Base-by-base conservation (phyloP, 228 moss, liverwort and hornwort species). In the Sphagnum fallax region DNA sequence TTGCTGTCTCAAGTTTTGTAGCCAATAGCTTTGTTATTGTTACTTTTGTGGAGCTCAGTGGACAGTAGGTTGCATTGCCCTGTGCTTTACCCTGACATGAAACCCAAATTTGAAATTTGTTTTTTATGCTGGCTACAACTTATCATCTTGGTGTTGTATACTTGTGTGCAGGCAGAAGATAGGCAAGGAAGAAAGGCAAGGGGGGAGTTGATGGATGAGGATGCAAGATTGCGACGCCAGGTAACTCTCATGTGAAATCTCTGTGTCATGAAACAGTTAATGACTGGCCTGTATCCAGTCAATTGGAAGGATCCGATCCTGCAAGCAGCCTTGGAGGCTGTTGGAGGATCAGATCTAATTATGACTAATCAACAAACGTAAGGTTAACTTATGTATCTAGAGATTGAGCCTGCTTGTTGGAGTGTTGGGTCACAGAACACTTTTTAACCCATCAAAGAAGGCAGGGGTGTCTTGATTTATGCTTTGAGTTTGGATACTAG, bases 121-220 rank as follows among this genome's bases (percentile, higher is more conserved):
- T 15, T 15, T 8, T 0, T 63, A 1, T 63, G 14, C 16, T 63
- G 8, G 8, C 7, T n/a, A 0, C 48, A 47, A 8, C 3, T 8
- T 63, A 32, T 32, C 32, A 2, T 2, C 32, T 32, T 3, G 3
- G 32, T 32, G 32, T 32, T 32, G 32, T 32, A 32, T 32, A 32
- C 32, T 32, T 32, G 32, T 32, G 32, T 68, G 71, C 85, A 96
- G 95, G 90, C 77, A 66, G 94, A 94, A 49, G 80, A 87, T 10
- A 69, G 76, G 55, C 75, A 77, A 76, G 90, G 85, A 49, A 90
- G 84, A 64, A 78, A 86, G 74, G 81, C 83, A 6, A 85, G 94
- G 72, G 98, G 98, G 70, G 98, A 94, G 77, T 74, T 98, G 48
- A 74, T 94, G 49, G 94, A 94, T n/a, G 94, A 90, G 67, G 98